A percentile compares a stretch with the other conserved stretches of the same genome.
Conservation (phyloP, 2,329 filamentous ascomycete species). For the Xylariaceae sp. region DNA sequence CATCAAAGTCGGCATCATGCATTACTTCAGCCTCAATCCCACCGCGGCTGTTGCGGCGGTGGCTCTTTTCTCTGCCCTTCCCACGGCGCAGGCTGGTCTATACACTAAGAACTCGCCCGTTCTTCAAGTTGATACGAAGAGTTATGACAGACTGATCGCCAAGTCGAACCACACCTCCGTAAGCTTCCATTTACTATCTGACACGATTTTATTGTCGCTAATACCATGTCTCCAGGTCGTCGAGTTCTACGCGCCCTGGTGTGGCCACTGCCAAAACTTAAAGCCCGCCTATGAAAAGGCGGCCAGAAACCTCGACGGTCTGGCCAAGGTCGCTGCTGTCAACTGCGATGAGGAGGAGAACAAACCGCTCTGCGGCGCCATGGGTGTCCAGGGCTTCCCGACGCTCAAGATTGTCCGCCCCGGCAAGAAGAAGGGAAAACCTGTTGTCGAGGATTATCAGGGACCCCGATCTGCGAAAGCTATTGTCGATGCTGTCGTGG, state of each 20-base stretch:
- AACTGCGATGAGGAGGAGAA: slow-evolving; percentile 93
- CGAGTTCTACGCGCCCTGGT: slow-evolving; percentile 97
- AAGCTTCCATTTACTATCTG: slow-evolving; percentile 24
- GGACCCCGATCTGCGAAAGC: slow-evolving; percentile 76
- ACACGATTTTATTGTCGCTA: slow-evolving; percentile 1
- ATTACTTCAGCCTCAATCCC: slow-evolving; percentile 41
- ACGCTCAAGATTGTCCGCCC: slow-evolving; percentile 91
- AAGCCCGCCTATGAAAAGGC: slow-evolving; percentile 95
- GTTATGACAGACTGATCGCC: slow-evolving; percentile 75
- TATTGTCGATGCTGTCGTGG: slow-evolving; percentile 79
- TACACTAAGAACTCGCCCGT: slow-evolving; percentile 87
- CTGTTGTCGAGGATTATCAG: slow-evolving; percentile 84
- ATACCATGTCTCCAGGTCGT: slow-evolving; percentile 42
- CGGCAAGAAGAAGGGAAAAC: slow-evolving; percentile 62
- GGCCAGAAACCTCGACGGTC: slow-evolving; percentile 79
- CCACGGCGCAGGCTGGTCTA: slow-evolving; percentile 61
- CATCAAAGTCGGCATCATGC: slow-evolving; percentile 39
- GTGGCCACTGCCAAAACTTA: slow-evolving; percentile 92
- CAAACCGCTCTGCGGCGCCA: slow-evolving; percentile 76
- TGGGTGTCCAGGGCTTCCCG: slow-evolving; percentile 91
- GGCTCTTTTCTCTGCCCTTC: slow-evolving; percentile 60
- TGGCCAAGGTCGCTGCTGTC: slow-evolving; percentile 90
- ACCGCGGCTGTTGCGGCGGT: slow-evolving; percentile 52
- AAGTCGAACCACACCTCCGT: slow-evolving; percentile 90
- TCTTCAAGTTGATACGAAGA: slow-evolving; percentile 71